Conservation (phyloP, 305 asterid genomes). For the Euphrasia arctica region DNA sequence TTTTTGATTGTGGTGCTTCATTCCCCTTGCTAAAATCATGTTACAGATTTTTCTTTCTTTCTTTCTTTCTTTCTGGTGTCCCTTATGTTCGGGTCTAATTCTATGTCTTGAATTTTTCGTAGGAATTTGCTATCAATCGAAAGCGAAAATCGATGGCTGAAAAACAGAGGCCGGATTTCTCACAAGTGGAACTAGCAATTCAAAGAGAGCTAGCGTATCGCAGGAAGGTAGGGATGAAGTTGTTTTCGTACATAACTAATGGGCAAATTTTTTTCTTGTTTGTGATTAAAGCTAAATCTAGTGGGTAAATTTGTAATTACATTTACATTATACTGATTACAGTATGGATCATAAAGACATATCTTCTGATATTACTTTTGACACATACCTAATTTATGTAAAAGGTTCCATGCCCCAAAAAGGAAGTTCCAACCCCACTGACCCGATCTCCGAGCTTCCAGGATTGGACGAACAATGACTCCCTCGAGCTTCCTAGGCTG, state of each 20-base stretch:
- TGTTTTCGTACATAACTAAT: background rate
- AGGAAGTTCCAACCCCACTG: background rate
- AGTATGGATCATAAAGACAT: background rate
- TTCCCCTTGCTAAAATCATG: no score
- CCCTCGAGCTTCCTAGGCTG: background rate
- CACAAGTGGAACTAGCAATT: conserved; percentile 24
- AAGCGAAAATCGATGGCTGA: conserved; percentile 30
- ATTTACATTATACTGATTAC: background rate
- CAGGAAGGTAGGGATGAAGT: conserved; percentile 19
- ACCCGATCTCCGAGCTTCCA: conserved; percentile 20
- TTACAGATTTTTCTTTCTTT: no score
- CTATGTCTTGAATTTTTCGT: background rate
- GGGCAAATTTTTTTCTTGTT: no score
- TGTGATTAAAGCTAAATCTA: background rate
- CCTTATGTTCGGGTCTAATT: background rate
- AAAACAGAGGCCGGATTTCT: conserved; percentile 20
- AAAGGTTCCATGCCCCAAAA: conserved; percentile 3
- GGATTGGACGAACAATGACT: conserved; percentile 14
- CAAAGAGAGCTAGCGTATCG: conserved; percentile 29
- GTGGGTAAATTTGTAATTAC: background rate
- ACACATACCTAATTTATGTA: background rate
- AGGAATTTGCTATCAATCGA: background rate
- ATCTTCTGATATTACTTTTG: background rate
- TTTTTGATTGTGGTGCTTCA: background rate
- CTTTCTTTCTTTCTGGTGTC: no score